phyloP scores from a whole-genome alignment of 345 rosid genomes.

The Bretschneidera sinensis region DNA sequence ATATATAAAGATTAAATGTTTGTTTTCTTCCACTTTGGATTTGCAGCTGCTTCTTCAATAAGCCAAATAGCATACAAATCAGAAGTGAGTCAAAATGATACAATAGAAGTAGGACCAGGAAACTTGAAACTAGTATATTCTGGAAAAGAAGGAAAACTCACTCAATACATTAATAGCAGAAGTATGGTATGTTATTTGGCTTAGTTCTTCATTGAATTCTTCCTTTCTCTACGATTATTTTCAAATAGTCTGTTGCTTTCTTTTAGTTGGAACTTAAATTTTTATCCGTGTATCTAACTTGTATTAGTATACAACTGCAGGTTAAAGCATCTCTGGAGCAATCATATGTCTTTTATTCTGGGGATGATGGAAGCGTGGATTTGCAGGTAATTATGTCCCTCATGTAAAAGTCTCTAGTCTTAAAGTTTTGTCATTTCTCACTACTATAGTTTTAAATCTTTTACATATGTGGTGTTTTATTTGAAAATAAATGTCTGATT shows the following conservation, averaged over 20 bases:
- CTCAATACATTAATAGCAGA: conserved; percentile 38
- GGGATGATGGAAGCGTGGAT: conserved; percentile 40
- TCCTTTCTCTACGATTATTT: neutral
- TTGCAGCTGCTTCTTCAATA: conserved; percentile 13
- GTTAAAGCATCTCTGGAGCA: conserved; percentile 35
- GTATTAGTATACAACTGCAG: conserved; percentile 23
- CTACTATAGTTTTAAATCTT: neutral
- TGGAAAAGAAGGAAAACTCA: conserved; percentile 34
- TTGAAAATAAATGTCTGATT: conserved; percentile 7
- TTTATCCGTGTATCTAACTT: neutral
- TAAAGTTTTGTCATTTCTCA: neutral
- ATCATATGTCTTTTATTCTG: conserved; percentile 52
- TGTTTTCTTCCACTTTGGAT: neutral
- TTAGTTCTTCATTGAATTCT: neutral
- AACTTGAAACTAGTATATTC: conserved; percentile 43
- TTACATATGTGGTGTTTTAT: neutral
- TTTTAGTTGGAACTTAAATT: neutral
- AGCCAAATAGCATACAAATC: conserved; percentile 21
- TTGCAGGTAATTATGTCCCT: conserved; percentile 49
- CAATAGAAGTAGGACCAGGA: conserved; percentile 56
- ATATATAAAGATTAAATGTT: neutral
- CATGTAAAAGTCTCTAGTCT: neutral
- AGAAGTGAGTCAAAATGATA: conserved; percentile 22
- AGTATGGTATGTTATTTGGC: conserved; percentile 30
- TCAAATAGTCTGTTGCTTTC: neutral